Base-by-base conservation (phyloP, 768 basidiomycete genomes). In the Bullera alba region DNA sequence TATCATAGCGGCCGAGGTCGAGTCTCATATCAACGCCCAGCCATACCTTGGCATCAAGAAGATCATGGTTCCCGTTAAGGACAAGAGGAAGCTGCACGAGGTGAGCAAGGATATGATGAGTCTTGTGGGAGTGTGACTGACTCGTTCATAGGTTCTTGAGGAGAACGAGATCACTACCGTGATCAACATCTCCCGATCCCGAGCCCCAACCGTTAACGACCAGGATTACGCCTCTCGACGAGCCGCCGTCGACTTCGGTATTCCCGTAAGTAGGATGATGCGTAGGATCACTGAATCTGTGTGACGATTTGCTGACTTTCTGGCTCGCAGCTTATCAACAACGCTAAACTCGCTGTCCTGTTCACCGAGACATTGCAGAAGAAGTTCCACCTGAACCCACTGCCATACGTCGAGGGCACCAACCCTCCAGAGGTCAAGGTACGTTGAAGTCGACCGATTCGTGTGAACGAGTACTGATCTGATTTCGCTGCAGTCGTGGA, bases 181-280 rank as follows among this genome's bases (percentile, higher is more conserved):
- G 36, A 82, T 97, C 74, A 96, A 97, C 75, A 79, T 99, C 45
- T 84, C 93, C 10, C 81, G 83, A 63, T 75, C 80, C 48, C 83
- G 90, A 5, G 92, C 84, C 28, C 76, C 75, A 35, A 81, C 82
- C 61, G 81, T 83, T 12, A 77, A 82, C 12, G 95, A 97, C 68
- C 88, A 96, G 69, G 91, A 97, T 63, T 99, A 99, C 64, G 92
- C 96, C 41, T 93, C 95, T 48, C 81, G 95, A 68, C 79, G 91
- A 58, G 92, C 92, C 70, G 89, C 90, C 46, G 89, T 93, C 47
- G 92, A 97, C 76, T 97, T 96, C 58, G 95, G 95, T 52, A 73
- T 96, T 50, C 68, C 67, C 15, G 65, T 70, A 36, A 62, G 67
- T 62, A 15, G 14, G n/a, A 21, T 14, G 10, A 14, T 48, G 27